Base-by-base conservation (phyloP, 495 filamentous ascomycete species). In the Tuber microsphaerosporum region DNA sequence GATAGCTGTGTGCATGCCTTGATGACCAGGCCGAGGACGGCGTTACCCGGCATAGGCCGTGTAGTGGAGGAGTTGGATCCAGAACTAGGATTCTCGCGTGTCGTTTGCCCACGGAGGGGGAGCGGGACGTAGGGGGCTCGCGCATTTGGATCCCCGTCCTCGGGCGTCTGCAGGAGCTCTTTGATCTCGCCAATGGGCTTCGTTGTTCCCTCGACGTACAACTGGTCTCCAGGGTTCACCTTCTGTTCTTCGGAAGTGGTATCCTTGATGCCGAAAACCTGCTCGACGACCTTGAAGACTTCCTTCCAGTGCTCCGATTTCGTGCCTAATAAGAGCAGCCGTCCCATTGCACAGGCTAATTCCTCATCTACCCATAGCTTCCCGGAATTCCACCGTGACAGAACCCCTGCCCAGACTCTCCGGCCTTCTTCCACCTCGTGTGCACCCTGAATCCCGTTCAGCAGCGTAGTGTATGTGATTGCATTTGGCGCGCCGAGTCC, bases 371-470 rank as follows among this genome's bases (percentile, higher is more conserved):
- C 84, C 72, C 85, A 76, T 19, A 97, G 74, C 69, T 89, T 85
- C 19, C 90, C 92, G 42, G 87, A 85, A 46, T 84, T 86, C 94
- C 94, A 97, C 71, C 89, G 88, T 31, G 85, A 84, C 17, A 92
- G 83, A 39, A 97, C 85, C 78, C 95, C 92, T n/a, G 88, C 85
- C 95, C 95, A 99, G 39, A 97, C 84, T 17, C 86, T 84, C 73
- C 90, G 89, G 2, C 87, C 91, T 76, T 94, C 85, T 71, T 87
- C 76, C 71, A 90, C 78, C 81, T 85, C 75, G 45, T 70, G 76
- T 48, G 69, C 75, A 16, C 75, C 83, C 51, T 86, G 77, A 34
- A 97, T 86, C 7, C 90, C 92, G 73, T 92, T 91, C 41, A 99
- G 76, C 73, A 99, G 91, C 45, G 89, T 93, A 7, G 92, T 92